Evolutionary conservation across 345 rosid genomes (phyloP), one percentile per base, ranked within the genome.

Genomic region (Leavenworthia alabamica): DNA sequence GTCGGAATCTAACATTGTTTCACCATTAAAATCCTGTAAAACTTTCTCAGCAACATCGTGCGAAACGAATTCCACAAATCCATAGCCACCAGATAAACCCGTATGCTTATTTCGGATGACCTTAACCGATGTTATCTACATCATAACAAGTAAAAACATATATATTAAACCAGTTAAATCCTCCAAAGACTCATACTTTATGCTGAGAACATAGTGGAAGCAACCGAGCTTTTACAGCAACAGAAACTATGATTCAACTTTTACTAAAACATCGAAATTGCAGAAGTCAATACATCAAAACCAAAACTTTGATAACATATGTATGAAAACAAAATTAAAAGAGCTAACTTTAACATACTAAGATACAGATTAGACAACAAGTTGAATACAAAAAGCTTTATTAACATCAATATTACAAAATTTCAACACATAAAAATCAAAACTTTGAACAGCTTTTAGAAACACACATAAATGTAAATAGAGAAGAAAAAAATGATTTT

Each of bases 21-120:
- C 74, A 68, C 79, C 80, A 56, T 80, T 42, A 64, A 82, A 85
- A 8, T 75, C 82, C 67, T 86, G 93, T 22, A 89, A 76, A 74
- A 92, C 87, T 78, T 92, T 83, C 69, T 88, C 98, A 0, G 96
- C 96, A 14, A 81, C 75, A 14, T 82, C 83, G 62, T 89, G 98
- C 32, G 92, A 71, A 68, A 52, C 75, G 45, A 92, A 92, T 46
- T 92, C 98, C 42, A 92, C 96, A 75, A 92, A 92, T 15, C 98
- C 98, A 22, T 92, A 92, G 4, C 98, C 95, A 68, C 85, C 98
- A 3, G 98, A 86, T 49, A 74, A 71, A 48, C 93, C 93, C 19
- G 85, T 83, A 57, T 86, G 95, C 82, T 89, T 92, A 60, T 86
- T 92, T 63, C 98, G 90, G 56, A 89, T 92, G 57, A 92, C 87